A percentile compares a stretch with the other conserved stretches of the same genome.
phyloP scores from a whole-genome alignment of 345 rosid genomes.

The Aethionema arabicum region DNA sequence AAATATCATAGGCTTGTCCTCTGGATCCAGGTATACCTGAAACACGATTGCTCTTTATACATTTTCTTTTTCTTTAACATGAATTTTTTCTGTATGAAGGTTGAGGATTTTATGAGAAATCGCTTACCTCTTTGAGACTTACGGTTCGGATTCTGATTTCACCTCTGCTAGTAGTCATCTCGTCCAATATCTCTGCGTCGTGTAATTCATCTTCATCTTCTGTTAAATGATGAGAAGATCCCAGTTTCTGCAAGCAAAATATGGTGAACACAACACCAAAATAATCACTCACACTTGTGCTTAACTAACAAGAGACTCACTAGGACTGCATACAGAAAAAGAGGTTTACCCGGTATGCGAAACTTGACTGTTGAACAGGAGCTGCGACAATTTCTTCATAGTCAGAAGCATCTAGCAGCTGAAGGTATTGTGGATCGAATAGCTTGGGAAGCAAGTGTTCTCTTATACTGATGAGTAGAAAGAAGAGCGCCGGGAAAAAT shows the following conservation, averaged over 20 bases:
- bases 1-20: constrained; percentile 29
- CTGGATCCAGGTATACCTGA: constrained; percentile 25
- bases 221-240: constrained; percentile 35
- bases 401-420: constrained; percentile 60
- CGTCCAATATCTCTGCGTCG: constrained; percentile 71
- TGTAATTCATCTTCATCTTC: constrained; percentile 41
- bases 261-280: neutral
- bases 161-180: constrained; percentile 78
- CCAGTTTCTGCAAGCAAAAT: constrained; percentile 30
- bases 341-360: constrained; percentile 24
- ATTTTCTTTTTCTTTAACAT: neutral
- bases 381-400: constrained; percentile 54
- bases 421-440: constrained; percentile 44
- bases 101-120: neutral
- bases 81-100: neutral
- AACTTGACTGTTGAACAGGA: constrained; percentile 33
- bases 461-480: constrained; percentile 67
- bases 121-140: constrained; percentile 52
- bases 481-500: constrained; percentile 75
- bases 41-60: constrained; percentile 3
- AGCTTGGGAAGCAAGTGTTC: constrained; percentile 69
- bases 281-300: neutral
- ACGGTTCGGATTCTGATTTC: constrained; percentile 60
- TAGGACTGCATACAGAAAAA: neutral
- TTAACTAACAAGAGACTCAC: neutral